phyloP scores from a whole-genome alignment of 495 filamentous ascomycete species.

The Penicillium antarcticum region DNA sequence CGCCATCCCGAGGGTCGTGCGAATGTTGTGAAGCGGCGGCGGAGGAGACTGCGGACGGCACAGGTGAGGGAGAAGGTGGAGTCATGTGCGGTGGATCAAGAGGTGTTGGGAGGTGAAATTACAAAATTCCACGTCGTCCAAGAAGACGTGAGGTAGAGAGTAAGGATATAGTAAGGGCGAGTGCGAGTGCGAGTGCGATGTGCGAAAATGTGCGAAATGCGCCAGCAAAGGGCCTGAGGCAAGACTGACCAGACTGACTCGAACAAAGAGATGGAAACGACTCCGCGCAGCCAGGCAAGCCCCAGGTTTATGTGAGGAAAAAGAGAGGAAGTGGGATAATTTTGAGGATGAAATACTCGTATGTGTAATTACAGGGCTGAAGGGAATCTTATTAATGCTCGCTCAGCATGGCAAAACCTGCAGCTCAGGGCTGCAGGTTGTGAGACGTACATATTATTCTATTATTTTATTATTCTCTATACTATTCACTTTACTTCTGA shows the following conservation, averaged over 20 bases:
- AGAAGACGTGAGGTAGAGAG: slow-evolving; percentile 1
- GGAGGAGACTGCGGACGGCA: slow-evolving; percentile 45
- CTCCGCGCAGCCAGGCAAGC: slow-evolving; percentile 7
- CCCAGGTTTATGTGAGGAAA: slow-evolving; percentile 7
- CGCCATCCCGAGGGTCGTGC: slow-evolving; percentile 40
- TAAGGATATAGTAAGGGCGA: background rate
- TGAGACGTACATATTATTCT: background rate
- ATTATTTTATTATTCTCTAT: background rate
- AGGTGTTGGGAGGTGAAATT: slow-evolving; percentile 4
- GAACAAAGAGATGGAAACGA: slow-evolving; percentile 33
- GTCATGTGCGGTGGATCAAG: slow-evolving; percentile 43
- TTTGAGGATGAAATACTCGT: slow-evolving; percentile 30
- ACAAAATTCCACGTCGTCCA: slow-evolving; percentile 12
- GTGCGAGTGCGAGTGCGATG: slow-evolving; percentile 3
- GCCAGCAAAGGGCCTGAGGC: slow-evolving; percentile 30
- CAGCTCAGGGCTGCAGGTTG: too few species aligned
- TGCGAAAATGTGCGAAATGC: background rate
- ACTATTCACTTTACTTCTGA: background rate
- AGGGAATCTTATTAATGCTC: background rate
- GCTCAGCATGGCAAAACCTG: background rate
- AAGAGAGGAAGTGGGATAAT: slow-evolving; percentile 16
- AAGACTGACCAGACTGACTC: slow-evolving; percentile 4
- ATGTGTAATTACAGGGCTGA: slow-evolving; percentile 8
- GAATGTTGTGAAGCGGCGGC: slow-evolving; percentile 41
- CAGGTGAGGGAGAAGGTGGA: slow-evolving; percentile 43